Percentiles rank a stretch among this genome's conserved stretches.
Conservation (phyloP, 768 basidiomycete species). For the Basidioascus undulatus region DNA sequence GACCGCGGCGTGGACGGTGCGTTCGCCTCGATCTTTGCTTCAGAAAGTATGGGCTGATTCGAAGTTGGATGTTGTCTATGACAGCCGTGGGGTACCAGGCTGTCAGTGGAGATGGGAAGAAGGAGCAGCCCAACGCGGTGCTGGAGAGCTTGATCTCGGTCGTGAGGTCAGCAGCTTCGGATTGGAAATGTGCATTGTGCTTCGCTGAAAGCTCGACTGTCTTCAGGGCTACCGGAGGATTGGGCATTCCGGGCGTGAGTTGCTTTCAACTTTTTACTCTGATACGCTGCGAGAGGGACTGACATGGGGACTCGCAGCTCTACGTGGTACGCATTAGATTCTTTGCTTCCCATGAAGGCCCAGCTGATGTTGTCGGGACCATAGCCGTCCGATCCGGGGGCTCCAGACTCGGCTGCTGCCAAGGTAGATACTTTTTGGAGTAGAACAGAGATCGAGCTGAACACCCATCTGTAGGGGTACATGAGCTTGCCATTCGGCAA, state of each 20-base stretch:
- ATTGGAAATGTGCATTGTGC: no score
- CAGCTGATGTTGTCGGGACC: background rate
- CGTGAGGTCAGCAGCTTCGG: no score
- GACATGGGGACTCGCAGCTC: background rate
- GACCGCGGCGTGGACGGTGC: slow-evolving; percentile 6
- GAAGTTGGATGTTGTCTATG: no score
- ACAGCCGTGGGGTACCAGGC: slow-evolving; percentile 34
- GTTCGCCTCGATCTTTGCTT: background rate
- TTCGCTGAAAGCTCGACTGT: no score
- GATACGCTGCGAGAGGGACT: no score
- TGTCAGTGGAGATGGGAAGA: slow-evolving; percentile 29
- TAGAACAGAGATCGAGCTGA: no score
- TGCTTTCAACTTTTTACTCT: background rate
- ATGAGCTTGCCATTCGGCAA: slow-evolving; percentile 31
- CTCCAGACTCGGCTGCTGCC: slow-evolving; percentile 24
- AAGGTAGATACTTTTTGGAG: background rate
- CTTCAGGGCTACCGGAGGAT: slow-evolving; percentile 30
- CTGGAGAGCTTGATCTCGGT: slow-evolving; percentile 29
- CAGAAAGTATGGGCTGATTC: background rate
- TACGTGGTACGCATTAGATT: background rate
- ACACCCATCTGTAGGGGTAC: slow-evolving; percentile 20
- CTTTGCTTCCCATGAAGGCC: background rate
- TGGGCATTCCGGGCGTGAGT: slow-evolving; percentile 34
- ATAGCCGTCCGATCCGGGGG: slow-evolving; percentile 29
- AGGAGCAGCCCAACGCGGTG: slow-evolving; percentile 30